Base-by-base conservation (phyloP, 495 filamentous ascomycete genomes). In the Aspergillus coremiiformis region DNA sequence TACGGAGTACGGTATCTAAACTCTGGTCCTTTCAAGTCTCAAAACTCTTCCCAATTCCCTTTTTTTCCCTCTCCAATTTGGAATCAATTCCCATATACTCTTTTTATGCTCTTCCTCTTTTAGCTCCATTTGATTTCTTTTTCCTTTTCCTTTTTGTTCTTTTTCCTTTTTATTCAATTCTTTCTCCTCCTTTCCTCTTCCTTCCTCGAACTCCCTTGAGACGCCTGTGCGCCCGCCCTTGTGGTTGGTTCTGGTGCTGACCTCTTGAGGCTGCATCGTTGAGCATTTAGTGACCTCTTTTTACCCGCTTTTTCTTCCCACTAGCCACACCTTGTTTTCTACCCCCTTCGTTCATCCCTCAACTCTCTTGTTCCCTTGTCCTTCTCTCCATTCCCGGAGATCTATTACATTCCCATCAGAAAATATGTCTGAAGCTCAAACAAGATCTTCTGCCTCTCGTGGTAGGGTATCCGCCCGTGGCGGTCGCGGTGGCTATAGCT, bases 351-450 rank as follows among this genome's bases (percentile, higher is more conserved):
- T 65, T 67, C 44, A 51, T 65, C 55, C 54, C 54, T 60, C 62
- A 70, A 66, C 54, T 49, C 51, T 66, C 60, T 55, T 62, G 52
- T 66, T 67, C 66, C 65, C n/a, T 21, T 49, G n/a, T n/a, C n/a
- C 55, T 59, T 67, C 66, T 61, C 63, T 68, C 65, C 65, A 60
- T 58, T 55, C 47, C 32, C 52, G 55, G 54, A 61, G 58, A 55
- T 53, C 51, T 44, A 21, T 22, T 53, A 56, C 44, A 48, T 57
- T 56, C 47, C 59, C 24, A 56, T 62, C 64, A 59, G 57, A 65
- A 56, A 64, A 58, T 63, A 96, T 98, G 92, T 94, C 93, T 78
- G 93, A 96, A 80, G 84, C 88, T 72, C 84, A 90, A 76, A 77
- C 85, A 68, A 80, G 93, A 77, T 78, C 83, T 50, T 71, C 82